Evolutionary conservation across 805 yeast genomes (phyloP), one percentile per base, ranked within the genome.

Genomic region (Myxozyma melibiosi): DNA sequence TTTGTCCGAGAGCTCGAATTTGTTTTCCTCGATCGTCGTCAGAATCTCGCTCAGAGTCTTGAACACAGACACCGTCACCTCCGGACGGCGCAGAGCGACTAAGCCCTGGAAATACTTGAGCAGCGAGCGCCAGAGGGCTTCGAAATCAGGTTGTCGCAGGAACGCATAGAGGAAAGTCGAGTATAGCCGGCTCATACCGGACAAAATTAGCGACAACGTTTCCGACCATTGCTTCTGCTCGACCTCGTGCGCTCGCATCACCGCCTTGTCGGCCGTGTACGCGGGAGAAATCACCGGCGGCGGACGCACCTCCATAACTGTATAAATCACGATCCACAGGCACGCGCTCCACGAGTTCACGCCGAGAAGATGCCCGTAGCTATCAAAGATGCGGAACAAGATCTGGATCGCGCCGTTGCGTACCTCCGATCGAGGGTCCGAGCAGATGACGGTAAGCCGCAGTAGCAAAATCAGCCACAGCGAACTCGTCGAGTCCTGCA

Each of bases 321-420:
- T 62, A 0, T 80, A 78, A 6, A 91, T 76, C 1, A 88, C 89
- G 35, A 85, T 77, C 30, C 74, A 69, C 65, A 83, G 84, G 2
- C 91, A 80, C n/a, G 84, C 70, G 27, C 78, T 72, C 97, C 97
- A 90, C 1, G 70, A 71, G 14, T 62, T 67, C 1, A 82, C 74
- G 0, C 83, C 79, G 18, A 84, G 74, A 41, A 75, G 74, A 9
- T 71, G 66, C 0, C 88, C 86, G 69, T 86, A 89, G 2, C 91
- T 81, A 51, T 87, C 89, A 58, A 88, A 76, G 28, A 92, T 84
- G 62, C 91, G 82, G 72, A 90, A 89, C 63, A 91, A 84, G 0
- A 97, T 92, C 68, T 90, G 96, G 14, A 90, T 80, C 0, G 97
- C 84, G 1, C 97, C 97, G 66, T 90, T 90, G 59, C 95, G 79